Percentiles rank a stretch among this genome's conserved stretches.
Conservation (phyloP, 768 basidiomycete species). For the Pisolithus orientalis region DNA sequence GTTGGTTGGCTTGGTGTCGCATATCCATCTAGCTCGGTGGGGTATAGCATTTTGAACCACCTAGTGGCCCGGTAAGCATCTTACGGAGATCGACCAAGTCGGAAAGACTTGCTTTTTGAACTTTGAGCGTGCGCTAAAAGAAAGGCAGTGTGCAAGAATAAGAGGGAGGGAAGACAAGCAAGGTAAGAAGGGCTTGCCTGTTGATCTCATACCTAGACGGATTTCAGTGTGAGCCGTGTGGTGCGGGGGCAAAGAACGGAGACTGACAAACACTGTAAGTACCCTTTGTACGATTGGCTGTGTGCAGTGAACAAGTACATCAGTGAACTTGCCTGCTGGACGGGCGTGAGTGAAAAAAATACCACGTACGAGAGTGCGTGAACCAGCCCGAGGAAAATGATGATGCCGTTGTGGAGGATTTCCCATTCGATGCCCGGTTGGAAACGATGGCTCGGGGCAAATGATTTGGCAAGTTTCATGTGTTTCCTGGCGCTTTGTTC, state of each 20-base stretch:
- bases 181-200: constrained; percentile 32
- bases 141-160: background rate
- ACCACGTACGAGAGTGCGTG: constrained; percentile 56
- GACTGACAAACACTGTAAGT: constrained; percentile 68
- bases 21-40: constrained; percentile 46
- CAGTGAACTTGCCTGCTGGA: background rate
- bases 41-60: constrained; percentile 63
- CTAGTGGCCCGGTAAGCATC: constrained; percentile 24
- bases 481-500: constrained; percentile 40
- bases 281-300: constrained; percentile 75
- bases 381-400: constrained; percentile 64
- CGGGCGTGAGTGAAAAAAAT: background rate
- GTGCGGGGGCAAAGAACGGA: background rate
- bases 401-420: constrained; percentile 65
- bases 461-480: constrained; percentile 30
- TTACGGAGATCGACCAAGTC: background rate
- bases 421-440: constrained; percentile 70
- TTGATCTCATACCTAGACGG: constrained; percentile 42
- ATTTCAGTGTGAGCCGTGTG: constrained; percentile 8
- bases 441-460: constrained; percentile 35
- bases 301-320: background rate
- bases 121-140: constrained; percentile 58
- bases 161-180: constrained; percentile 3
- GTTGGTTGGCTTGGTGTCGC: constrained; percentile 31
- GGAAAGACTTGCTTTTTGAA: constrained; percentile 51